A percentile compares a stretch with the other conserved stretches of the same genome.
Evolutionary conservation across 2,329 filamentous ascomycete genomes (phyloP).

Genomic region (Diplodia corticola): DNA sequence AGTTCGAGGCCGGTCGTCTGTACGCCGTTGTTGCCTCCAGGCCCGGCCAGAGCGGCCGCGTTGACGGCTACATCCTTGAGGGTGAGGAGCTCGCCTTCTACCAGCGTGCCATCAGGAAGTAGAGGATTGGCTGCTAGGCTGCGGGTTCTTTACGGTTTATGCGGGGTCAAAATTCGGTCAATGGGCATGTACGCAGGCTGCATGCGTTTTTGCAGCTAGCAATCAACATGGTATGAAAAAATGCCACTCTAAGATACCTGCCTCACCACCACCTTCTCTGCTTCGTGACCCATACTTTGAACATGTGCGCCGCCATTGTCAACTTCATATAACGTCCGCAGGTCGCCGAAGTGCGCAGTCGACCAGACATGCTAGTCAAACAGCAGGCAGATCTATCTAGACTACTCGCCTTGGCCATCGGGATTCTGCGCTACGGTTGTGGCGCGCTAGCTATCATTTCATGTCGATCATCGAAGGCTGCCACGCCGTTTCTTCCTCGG

Average conservation of each 20-base stretch:
- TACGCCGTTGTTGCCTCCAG: constrained; percentile 90
- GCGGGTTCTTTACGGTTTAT: constrained; percentile 43
- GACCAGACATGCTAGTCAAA: not conserved
- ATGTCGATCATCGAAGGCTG: too few species aligned
- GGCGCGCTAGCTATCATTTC: too few species aligned
- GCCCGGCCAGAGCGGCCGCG: constrained; percentile 94
- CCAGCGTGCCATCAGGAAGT: constrained; percentile 99
- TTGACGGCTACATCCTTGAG: constrained; percentile 97
- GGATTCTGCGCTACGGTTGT: too few species aligned
- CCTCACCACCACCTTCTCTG: not conserved
- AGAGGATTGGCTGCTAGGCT: constrained; percentile 50
- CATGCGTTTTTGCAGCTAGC: constrained; percentile 21
- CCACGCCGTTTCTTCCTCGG: too few species aligned
- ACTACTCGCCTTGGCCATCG: too few species aligned
- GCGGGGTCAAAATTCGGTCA: constrained; percentile 40
- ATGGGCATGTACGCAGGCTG: constrained; percentile 21
- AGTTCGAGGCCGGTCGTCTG: constrained; percentile 98
- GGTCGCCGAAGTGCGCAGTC: not conserved
- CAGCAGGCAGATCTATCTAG: too few species aligned
- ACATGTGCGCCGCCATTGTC: not conserved
- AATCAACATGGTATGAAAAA: constrained; percentile 20
- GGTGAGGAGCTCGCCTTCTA: constrained; percentile 99
- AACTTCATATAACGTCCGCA: not conserved
- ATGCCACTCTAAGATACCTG: constrained; percentile 20
- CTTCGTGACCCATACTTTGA: not conserved